Evolutionary conservation across 78 protist species (phyloP).

Genomic region (Dictyostelium citrinum): DNA sequence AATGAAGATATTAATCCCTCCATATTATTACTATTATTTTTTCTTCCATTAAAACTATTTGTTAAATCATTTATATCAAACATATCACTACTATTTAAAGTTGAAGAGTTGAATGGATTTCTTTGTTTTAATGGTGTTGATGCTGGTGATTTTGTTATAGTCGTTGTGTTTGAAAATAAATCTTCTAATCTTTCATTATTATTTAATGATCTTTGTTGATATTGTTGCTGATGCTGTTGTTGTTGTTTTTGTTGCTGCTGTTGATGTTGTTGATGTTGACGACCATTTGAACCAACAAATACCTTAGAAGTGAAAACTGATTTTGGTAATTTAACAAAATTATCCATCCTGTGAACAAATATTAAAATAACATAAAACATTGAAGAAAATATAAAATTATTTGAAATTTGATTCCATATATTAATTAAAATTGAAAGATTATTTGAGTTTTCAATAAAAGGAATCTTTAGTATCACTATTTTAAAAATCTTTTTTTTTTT

Average conservation of each 20-base stretch:
- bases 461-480: background rate
- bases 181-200: background rate
- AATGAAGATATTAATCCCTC: conserved; percentile 9
- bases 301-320: background rate
- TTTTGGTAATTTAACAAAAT: background rate
- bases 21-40: background rate
- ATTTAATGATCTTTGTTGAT: background rate
- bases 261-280: background rate
- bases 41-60: background rate
- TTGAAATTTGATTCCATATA: conserved; percentile 6
- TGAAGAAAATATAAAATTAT: background rate
- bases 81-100: background rate
- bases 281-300: background rate
- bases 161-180: background rate
- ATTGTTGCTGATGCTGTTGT: background rate
- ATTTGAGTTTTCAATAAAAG: background rate
- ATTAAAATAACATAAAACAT: conserved; percentile 12
- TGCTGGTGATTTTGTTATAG: background rate
- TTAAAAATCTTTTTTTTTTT: background rate
- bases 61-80: background rate
- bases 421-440: background rate
- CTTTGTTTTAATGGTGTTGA: background rate
- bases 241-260: background rate
- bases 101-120: conserved; percentile 3
- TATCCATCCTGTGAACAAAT: background rate